A percentile compares a stretch with the other conserved stretches of the same genome.
Evolutionary conservation across 2,329 filamentous ascomycete species (phyloP).

Genomic region (Bipolaris oryzae): DNA sequence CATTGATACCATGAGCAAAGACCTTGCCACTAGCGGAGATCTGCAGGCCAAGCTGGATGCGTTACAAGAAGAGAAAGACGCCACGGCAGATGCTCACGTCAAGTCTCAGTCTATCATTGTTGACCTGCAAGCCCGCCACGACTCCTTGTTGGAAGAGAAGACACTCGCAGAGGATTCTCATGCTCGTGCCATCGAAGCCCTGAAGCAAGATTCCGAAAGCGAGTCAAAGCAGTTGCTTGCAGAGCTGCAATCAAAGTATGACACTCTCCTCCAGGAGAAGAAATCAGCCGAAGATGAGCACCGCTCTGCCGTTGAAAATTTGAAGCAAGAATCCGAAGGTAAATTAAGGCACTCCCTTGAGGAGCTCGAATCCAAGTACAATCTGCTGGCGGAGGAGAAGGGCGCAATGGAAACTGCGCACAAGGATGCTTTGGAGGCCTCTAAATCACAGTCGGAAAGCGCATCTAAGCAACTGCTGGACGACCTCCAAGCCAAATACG

Average conservation of each 20-base stretch:
- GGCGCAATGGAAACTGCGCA: conserved; percentile 34
- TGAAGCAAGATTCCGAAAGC: conserved; percentile 40
- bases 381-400: conserved; percentile 36
- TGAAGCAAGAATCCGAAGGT: conserved; percentile 36
- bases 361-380: conserved; percentile 20
- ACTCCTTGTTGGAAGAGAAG: conserved; percentile 39
- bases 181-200: conserved; percentile 32
- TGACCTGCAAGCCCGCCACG: conserved; percentile 41
- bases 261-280: conserved; percentile 37
- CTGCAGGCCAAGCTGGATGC: conserved; percentile 21
- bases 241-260: conserved; percentile 39
- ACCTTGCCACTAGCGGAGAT: conserved; percentile 18
- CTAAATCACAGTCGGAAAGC: conserved; percentile 29
- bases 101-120: conserved; percentile 35
- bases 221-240: conserved; percentile 34
- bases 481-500: conserved; percentile 24
- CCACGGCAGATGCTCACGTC: conserved; percentile 27
- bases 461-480: conserved; percentile 21
- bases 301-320: conserved; percentile 28
- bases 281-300: conserved; percentile 35
- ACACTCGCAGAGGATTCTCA: conserved; percentile 39
- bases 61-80: conserved; percentile 27
- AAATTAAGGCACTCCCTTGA: conserved; percentile 21
- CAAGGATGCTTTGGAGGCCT: conserved; percentile 28
- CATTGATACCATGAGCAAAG: conserved; percentile 25